Conservation (phyloP, 1,139 yeast species). For the Suhomyces kunorum region DNA sequence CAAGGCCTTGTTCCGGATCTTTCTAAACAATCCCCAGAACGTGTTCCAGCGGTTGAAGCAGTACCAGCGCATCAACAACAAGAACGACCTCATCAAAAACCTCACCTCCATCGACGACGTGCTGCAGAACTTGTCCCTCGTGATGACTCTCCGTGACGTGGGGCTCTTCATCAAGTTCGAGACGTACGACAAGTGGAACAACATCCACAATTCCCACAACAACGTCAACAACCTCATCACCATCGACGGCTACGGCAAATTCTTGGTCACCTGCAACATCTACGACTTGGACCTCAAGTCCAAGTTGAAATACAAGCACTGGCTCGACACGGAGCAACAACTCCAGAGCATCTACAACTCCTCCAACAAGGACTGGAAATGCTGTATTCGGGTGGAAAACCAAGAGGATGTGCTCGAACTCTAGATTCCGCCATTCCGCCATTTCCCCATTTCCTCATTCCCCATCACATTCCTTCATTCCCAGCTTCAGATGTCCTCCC, state of each 20-base stretch:
- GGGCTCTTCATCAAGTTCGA: slow-evolving; percentile 51
- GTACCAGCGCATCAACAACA: slow-evolving; percentile 38
- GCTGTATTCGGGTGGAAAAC: slow-evolving; percentile 26
- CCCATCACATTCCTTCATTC: neutral
- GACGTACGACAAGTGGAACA: slow-evolving; percentile 31
- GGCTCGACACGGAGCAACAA: slow-evolving; percentile 42
- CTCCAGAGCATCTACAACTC: slow-evolving; percentile 39
- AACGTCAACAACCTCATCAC: slow-evolving; percentile 35
- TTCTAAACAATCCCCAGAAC: slow-evolving; percentile 33
- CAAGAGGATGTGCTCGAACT: slow-evolving; percentile 11
- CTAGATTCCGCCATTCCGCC: neutral
- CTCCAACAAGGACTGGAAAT: slow-evolving; percentile 39
- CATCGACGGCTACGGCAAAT: slow-evolving; percentile 30
- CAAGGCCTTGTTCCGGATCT: slow-evolving; percentile 28
- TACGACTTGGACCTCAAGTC: slow-evolving; percentile 50
- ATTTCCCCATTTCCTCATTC: neutral
- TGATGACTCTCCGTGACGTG: slow-evolving; percentile 60
- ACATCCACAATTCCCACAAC: slow-evolving; percentile 37
- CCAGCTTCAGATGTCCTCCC: neutral
- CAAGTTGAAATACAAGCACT: slow-evolving; percentile 41
- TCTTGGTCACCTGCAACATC: slow-evolving; percentile 39
- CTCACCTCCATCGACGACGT: slow-evolving; percentile 44
- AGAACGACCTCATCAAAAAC: slow-evolving; percentile 37
- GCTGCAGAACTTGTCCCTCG: slow-evolving; percentile 42
- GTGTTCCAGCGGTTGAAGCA: slow-evolving; percentile 41